Conservation (phyloP, 202 grass and related monocot genomes). For the Digitaria exilis region DNA sequence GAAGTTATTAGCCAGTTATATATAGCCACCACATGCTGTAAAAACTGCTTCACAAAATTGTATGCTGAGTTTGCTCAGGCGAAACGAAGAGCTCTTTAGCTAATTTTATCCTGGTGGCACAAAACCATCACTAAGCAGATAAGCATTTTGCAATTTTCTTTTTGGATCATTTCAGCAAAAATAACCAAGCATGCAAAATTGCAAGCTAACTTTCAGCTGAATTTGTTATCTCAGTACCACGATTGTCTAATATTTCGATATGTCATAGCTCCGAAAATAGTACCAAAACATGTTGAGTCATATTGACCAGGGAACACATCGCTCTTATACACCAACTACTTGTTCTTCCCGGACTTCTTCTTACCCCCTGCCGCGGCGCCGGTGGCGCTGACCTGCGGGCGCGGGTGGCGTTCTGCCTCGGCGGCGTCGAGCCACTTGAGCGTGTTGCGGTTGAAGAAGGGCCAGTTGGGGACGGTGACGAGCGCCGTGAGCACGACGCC, state of each 20-base stretch:
- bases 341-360: constrained; percentile 76
- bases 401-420: constrained; percentile 77
- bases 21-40: not conserved
- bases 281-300: constrained; percentile 17
- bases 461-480: constrained; percentile 85
- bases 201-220: constrained; percentile 21
- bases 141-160: not conserved
- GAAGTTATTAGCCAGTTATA: not conserved
- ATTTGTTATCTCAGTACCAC: not conserved
- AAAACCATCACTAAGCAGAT: not conserved
- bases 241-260: constrained; percentile 10
- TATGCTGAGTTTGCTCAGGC: too few relatives aligned
- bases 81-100: not conserved
- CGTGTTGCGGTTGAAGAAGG: constrained; percentile 74
- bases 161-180: not conserved
- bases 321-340: constrained; percentile 39
- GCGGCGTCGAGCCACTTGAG: constrained; percentile 85
- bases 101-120: not conserved
- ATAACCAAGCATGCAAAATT: constrained; percentile 13
- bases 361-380: constrained; percentile 31
- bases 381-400: constrained; percentile 53
- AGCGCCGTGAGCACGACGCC: constrained; percentile 84
- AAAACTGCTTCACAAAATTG: not conserved
- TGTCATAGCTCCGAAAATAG: constrained; percentile 28
- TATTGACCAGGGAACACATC: constrained; percentile 3